phyloP scores from a whole-genome alignment of 441 rosid species.

The Pelargonium exstipulatum region DNA sequence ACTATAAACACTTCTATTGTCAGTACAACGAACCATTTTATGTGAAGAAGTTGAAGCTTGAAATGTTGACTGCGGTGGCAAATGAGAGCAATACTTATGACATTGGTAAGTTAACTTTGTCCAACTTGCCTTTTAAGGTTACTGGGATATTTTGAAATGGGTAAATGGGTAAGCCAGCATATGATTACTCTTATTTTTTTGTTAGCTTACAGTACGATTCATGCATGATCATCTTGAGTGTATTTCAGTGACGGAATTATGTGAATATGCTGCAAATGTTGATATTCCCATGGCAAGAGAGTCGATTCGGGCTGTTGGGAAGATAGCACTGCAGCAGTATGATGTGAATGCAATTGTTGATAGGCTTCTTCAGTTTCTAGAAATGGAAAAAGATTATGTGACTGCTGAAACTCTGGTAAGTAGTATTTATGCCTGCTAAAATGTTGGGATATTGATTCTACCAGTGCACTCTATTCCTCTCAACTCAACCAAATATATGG shows the following conservation, averaged over 20 bases:
- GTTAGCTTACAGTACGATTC: slow-evolving; percentile 19
- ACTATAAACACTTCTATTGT: slow-evolving; percentile 91
- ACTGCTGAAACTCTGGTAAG: slow-evolving; percentile 93
- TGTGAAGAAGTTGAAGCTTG: slow-evolving; percentile 93
- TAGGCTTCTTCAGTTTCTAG: slow-evolving; percentile 97
- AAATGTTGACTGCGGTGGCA: slow-evolving; percentile 97
- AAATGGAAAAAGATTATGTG: slow-evolving; percentile 97
- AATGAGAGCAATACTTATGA: slow-evolving; percentile 94
- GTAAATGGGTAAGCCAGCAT: background rate
- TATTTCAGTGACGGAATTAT: slow-evolving; percentile 78
- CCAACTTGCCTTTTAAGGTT: slow-evolving; percentile 14
- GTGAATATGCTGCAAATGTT: slow-evolving; percentile 97
- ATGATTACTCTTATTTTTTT: background rate
- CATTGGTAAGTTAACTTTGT: slow-evolving; percentile 53
- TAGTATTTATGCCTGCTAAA: slow-evolving; percentile 12
- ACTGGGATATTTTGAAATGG: slow-evolving; percentile 17
- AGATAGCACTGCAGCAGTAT: slow-evolving; percentile 93
- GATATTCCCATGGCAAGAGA: slow-evolving; percentile 92
- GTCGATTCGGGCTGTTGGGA: slow-evolving; percentile 92
- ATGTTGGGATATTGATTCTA: slow-evolving; percentile 9
- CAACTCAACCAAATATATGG: background rate
- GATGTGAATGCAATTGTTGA: slow-evolving; percentile 98
- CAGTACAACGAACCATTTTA: slow-evolving; percentile 93
- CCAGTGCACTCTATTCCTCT: background rate
- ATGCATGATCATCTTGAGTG: slow-evolving; percentile 20